phyloP scores from a whole-genome alignment of 2,329 filamentous ascomycete genomes.

The Rhynchosporium graminicola region DNA sequence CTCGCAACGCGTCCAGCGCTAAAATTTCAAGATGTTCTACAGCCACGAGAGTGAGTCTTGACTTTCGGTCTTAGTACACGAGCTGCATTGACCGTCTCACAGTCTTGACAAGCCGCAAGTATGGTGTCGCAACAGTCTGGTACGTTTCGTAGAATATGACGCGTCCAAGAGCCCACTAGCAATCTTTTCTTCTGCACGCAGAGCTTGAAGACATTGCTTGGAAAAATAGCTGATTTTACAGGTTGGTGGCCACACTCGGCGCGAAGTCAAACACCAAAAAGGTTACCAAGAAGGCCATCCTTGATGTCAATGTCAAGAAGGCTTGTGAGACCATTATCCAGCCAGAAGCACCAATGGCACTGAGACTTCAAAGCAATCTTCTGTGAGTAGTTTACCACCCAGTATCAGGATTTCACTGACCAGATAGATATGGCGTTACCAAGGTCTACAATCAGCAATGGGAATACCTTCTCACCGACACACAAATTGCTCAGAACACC shows the following conservation, averaged over 20 bases:
- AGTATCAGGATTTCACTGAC: slow-evolving; percentile 24
- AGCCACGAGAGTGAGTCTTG: slow-evolving; percentile 78
- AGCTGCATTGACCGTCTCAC: slow-evolving; percentile 43
- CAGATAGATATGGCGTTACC: slow-evolving; percentile 69
- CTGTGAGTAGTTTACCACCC: slow-evolving; percentile 53
- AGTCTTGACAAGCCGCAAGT: slow-evolving; percentile 82
- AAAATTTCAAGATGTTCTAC: slow-evolving; percentile 75
- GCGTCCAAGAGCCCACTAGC: neutral
- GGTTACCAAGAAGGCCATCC: slow-evolving; percentile 81
- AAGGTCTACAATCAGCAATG: slow-evolving; percentile 88
- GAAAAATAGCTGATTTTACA: slow-evolving; percentile 42
- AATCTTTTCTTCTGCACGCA: neutral
- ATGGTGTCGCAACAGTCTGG: slow-evolving; percentile 96
- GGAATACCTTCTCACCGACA: slow-evolving; percentile 79
- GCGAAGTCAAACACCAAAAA: slow-evolving; percentile 69
- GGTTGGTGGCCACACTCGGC: slow-evolving; percentile 89
- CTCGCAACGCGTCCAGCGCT: slow-evolving; percentile 6
- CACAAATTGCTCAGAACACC: slow-evolving; percentile 70
- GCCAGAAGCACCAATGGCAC: slow-evolving; percentile 81
- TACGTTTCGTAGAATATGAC: slow-evolving; percentile 46
- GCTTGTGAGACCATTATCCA: slow-evolving; percentile 88
- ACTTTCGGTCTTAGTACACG: neutral
- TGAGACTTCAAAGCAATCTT: slow-evolving; percentile 86
- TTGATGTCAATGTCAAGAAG: slow-evolving; percentile 81
- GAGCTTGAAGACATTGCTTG: neutral